Percentiles rank a stretch among this genome's conserved stretches.
These are phyloP conservation scores for Cylindrotheca closterium DNA, from an alignment of 108 stramenopile species.

Conservation along the genomic window DNA sequence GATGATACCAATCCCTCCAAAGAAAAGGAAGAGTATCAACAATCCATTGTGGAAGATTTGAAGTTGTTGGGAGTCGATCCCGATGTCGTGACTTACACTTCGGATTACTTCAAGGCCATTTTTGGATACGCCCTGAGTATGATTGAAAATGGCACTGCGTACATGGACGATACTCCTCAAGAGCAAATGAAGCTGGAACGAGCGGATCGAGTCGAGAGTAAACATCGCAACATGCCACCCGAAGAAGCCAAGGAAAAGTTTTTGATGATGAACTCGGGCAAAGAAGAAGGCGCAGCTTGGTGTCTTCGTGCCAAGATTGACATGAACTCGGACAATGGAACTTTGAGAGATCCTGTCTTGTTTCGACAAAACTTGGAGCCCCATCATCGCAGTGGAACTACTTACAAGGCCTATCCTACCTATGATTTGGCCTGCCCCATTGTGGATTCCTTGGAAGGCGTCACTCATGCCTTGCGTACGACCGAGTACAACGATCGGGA, in stretches of 20 bases:
- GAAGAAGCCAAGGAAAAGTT: slow-evolving; percentile 85
- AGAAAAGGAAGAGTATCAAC: slow-evolving; percentile 98
- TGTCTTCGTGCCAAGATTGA: slow-evolving; percentile 99
- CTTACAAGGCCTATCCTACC: slow-evolving; percentile 98
- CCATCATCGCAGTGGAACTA: slow-evolving; percentile 95
- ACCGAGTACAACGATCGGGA: slow-evolving; percentile 99
- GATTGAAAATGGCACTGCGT: slow-evolving; percentile 92
- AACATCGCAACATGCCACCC: slow-evolving; percentile 73
- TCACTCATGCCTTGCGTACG: slow-evolving; percentile 97
- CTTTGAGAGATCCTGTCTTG: slow-evolving; percentile 97
- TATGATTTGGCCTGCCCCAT: slow-evolving; percentile 99
- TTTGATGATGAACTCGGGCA: slow-evolving; percentile 82
- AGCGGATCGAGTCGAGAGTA: slow-evolving; percentile 71
- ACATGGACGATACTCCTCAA: slow-evolving; percentile 99
- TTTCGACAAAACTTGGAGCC: slow-evolving; percentile 93
- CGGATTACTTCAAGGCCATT: slow-evolving; percentile 93
- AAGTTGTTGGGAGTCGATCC: slow-evolving; percentile 81
- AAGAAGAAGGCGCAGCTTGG: slow-evolving; percentile 79
- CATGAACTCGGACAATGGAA: slow-evolving; percentile 94
- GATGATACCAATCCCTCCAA: slow-evolving; percentile 99
- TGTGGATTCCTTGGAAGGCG: slow-evolving; percentile 98
- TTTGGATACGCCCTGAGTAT: slow-evolving; percentile 79
- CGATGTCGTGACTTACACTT: slow-evolving; percentile 92
- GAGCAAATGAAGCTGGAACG: slow-evolving; percentile 91
- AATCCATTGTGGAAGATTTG: slow-evolving; percentile 83